Evolutionary conservation across 208 protist genomes (phyloP).

Genomic region (Leishmania guyanensis): DNA sequence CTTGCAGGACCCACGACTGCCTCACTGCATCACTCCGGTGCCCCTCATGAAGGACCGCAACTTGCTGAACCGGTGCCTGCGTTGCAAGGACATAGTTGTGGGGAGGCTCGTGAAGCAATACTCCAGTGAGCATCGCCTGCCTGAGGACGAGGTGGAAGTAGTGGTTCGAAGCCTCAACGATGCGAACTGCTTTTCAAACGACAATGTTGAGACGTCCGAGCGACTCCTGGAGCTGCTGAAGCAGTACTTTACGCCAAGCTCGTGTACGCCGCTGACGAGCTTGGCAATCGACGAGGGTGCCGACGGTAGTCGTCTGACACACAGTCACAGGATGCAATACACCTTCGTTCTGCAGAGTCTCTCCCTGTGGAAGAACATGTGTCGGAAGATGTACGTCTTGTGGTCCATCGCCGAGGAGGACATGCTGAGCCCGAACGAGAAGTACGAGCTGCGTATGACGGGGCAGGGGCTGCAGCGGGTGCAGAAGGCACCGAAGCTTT

Average conservation of each 20-base stretch:
- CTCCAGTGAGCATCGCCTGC: constrained; percentile 29
- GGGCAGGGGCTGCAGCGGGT: constrained; percentile 96
- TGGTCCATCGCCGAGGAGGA: constrained; percentile 95
- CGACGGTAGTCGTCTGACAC: constrained; percentile 93
- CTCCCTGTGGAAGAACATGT: constrained; percentile 95
- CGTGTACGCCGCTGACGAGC: constrained; percentile 39
- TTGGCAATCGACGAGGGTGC: constrained; percentile 83
- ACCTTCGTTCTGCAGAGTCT: constrained; percentile 96
- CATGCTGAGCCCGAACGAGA: constrained; percentile 84
- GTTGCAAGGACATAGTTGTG: constrained; percentile 84
- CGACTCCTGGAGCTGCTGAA: constrained; percentile 76
- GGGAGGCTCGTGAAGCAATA: constrained; percentile 71
- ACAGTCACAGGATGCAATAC: constrained; percentile 95
- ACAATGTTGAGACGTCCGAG: constrained; percentile 81
- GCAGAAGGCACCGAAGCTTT: constrained; percentile 89
- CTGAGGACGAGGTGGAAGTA: constrained; percentile 69
- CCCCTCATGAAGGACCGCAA: constrained; percentile 70
- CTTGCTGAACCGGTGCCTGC: constrained; percentile 83
- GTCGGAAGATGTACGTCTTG: constrained; percentile 84
- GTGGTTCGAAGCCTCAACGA: constrained; percentile 91
- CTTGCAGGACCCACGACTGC: constrained; percentile 66
- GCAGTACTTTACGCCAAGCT: constrained; percentile 73
- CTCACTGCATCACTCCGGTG: constrained; percentile 91
- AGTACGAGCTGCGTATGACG: constrained; percentile 89
- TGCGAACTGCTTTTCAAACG: constrained; percentile 90